Conservation (phyloP, 805 yeast species). For the Metschnikowia amazonensis region DNA sequence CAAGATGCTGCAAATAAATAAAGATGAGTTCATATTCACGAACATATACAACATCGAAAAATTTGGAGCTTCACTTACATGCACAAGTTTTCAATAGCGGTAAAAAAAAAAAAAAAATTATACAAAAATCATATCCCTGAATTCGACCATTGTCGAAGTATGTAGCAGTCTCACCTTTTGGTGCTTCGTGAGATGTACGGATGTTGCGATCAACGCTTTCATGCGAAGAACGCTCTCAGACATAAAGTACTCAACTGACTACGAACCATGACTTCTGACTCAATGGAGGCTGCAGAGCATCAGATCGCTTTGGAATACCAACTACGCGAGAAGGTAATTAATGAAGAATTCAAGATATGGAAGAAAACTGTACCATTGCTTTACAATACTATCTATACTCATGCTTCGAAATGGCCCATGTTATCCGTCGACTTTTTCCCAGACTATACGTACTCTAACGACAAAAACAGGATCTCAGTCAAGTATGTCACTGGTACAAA, state of each 20-base stretch:
- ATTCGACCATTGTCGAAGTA: too few relatives aligned
- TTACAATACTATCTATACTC: slow-evolving; percentile 69
- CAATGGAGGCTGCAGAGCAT: slow-evolving; percentile 27
- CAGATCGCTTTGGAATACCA: slow-evolving; percentile 46
- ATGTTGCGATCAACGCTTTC: slow-evolving; percentile 1
- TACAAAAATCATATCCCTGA: too few relatives aligned
- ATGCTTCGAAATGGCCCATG: slow-evolving; percentile 66
- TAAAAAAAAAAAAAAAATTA: too few relatives aligned
- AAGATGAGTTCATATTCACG: background rate
- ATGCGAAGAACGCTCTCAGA: background rate
- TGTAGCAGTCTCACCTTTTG: background rate
- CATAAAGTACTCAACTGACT: background rate
- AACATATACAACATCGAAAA: background rate
- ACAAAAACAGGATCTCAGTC: slow-evolving; percentile 27
- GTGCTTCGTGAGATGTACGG: background rate
- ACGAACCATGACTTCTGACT: slow-evolving; percentile 9
- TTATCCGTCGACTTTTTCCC: slow-evolving; percentile 69
- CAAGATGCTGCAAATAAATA: background rate
- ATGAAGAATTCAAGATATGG: slow-evolving; percentile 79
- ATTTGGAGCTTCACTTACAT: too few relatives aligned
- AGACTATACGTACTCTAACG: slow-evolving; percentile 29
- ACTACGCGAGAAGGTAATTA: slow-evolving; percentile 56
- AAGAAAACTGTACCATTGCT: slow-evolving; percentile 77
- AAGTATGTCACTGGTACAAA: slow-evolving; percentile 50
- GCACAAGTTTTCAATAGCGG: too few relatives aligned